phyloP scores from a whole-genome alignment of 2,329 filamentous ascomycete species.

The Pyricularia grisea region DNA sequence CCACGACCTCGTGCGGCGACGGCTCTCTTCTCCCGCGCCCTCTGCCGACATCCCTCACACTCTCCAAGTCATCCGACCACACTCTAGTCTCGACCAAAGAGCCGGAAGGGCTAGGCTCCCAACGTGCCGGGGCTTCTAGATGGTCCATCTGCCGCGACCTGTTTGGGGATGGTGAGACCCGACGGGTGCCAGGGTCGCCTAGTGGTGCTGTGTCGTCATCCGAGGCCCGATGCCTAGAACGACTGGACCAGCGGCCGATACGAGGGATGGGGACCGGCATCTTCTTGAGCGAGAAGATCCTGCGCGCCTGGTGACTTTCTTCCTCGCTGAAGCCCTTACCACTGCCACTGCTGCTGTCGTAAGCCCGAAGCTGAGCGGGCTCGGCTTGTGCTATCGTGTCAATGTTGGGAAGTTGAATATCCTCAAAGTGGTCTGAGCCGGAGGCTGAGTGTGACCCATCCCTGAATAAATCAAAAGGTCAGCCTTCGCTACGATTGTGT shows the following conservation, averaged over 20 bases:
- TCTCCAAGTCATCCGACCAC: not conserved
- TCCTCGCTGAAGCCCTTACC: not conserved
- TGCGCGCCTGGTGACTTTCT: not conserved
- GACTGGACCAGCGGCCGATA: not conserved
- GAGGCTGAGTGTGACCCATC: not conserved
- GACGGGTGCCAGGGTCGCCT: not conserved
- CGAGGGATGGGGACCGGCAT: not conserved
- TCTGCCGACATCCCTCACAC: not conserved
- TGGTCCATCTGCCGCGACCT: not conserved
- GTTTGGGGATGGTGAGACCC: not conserved
- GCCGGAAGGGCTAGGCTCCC: not conserved
- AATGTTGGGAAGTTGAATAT: not conserved
- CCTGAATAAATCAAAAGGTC: not conserved
- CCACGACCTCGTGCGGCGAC: not conserved
- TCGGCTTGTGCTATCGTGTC: not conserved
- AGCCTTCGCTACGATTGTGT: not conserved
- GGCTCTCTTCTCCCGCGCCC: not conserved
- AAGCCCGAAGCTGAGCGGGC: not conserved
- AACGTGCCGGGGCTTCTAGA: not conserved
- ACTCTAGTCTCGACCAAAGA: conserved; percentile 2
- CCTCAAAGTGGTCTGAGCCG: not conserved
- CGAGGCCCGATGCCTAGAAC: not conserved
- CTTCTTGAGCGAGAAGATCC: not conserved
- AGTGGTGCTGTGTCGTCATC: not conserved
- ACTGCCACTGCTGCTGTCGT: not conserved